Evolutionary conservation across 495 filamentous ascomycete species (phyloP).

Genomic region (Arthonia radiata): DNA sequence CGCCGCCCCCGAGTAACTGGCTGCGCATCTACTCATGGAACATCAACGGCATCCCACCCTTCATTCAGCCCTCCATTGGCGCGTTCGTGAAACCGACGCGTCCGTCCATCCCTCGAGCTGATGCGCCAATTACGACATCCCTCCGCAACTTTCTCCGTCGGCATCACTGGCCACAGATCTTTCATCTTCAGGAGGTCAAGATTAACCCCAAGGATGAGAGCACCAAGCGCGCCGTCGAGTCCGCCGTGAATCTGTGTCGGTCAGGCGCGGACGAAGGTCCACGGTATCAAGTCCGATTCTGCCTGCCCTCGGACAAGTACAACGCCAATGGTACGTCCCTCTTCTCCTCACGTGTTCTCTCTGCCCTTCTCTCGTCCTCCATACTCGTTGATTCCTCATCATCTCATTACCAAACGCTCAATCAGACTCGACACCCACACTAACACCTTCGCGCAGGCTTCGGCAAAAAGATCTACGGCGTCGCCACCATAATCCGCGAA

Average conservation of each 20-base stretch:
- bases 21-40: slow-evolving; percentile 24
- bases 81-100: slow-evolving; percentile 14
- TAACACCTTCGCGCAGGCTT: no score
- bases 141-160: slow-evolving; percentile 19
- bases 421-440: no score
- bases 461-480: slow-evolving; percentile 24
- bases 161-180: slow-evolving; percentile 21
- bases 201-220: slow-evolving; percentile 15
- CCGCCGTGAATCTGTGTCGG: slow-evolving; percentile 9
- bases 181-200: slow-evolving; percentile 29
- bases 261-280: slow-evolving; percentile 3
- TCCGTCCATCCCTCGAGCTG: slow-evolving; percentile 1
- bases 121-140: slow-evolving; percentile 5
- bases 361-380: no score
- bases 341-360: no score
- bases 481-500: slow-evolving; percentile 20
- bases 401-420: no score
- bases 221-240: slow-evolving; percentile 13
- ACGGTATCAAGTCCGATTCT: slow-evolving; percentile 18
- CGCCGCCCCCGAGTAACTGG: background rate
- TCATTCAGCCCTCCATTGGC: slow-evolving; percentile 18
- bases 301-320: slow-evolving; percentile 20
- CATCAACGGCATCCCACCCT: slow-evolving; percentile 23
- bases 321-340: no score
- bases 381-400: no score